Evolutionary conservation across 2,329 filamentous ascomycete genomes (phyloP).

Genomic region (Emydomyces testavorans): DNA sequence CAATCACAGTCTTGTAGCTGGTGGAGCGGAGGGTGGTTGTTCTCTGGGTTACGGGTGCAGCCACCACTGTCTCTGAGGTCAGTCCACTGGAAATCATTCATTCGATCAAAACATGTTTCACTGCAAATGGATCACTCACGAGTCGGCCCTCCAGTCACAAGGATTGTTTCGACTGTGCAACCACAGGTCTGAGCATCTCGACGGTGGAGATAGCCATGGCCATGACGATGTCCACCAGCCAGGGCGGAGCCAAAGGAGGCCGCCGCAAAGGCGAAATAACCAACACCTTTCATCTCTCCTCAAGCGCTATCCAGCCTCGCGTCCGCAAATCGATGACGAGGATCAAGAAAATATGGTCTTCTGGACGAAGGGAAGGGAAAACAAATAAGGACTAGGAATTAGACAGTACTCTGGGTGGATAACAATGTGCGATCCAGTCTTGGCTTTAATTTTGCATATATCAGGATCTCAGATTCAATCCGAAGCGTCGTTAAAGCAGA

Average conservation of each 20-base stretch:
- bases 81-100: neutral
- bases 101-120: neutral
- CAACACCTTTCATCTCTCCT: conserved; percentile 58
- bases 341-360: too few relatives aligned
- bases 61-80: conserved; percentile 7
- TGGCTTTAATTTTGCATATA: too few relatives aligned
- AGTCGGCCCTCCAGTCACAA: conserved; percentile 55
- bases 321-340: conserved; percentile 3
- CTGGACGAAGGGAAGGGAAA: conserved; percentile 11
- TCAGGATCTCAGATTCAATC: too few relatives aligned
- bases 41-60: conserved; percentile 16
- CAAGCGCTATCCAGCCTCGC: neutral
- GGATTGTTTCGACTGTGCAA: conserved; percentile 65
- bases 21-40: conserved; percentile 27
- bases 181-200: conserved; percentile 43
- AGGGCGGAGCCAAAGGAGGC: conserved; percentile 41
- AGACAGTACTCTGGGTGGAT: conserved; percentile 9
- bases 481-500: conserved; percentile 25
- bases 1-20: conserved; percentile 30
- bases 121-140: conserved; percentile 34
- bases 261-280: conserved; percentile 52
- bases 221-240: conserved; percentile 48
- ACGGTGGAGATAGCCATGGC: conserved; percentile 47
- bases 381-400: conserved; percentile 25
- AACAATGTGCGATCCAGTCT: too few relatives aligned